Conservation (phyloP, 139 green algal genomes). For the Gonium pectorale region DNA sequence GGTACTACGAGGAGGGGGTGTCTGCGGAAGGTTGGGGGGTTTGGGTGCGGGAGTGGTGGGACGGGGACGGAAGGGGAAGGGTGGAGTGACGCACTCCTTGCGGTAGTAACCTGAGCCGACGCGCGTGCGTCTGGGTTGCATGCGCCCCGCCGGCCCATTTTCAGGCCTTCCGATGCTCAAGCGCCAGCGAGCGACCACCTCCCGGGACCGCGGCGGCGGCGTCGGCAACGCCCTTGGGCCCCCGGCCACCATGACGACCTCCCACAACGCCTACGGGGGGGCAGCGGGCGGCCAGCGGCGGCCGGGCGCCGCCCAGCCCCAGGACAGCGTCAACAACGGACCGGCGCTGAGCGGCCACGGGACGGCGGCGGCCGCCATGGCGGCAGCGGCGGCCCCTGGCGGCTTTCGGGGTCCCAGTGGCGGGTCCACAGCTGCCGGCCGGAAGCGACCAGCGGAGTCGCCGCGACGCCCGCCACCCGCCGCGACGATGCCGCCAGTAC, state of each 20-base stretch:
- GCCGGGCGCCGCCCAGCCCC: background rate
- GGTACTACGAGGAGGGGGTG: no score
- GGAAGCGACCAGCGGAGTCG: constrained; percentile 20
- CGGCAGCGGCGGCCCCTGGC: background rate
- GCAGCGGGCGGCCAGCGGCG: background rate
- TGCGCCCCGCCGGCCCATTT: no score
- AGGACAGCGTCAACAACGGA: constrained; percentile 25
- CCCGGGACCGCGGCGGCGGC: constrained; percentile 12
- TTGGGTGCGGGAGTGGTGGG: no score
- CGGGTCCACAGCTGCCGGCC: background rate
- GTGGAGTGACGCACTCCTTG: no score
- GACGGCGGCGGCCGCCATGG: background rate
- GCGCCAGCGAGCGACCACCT: constrained; percentile 23
- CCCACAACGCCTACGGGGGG: constrained; percentile 13
- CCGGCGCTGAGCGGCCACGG: constrained; percentile 4
- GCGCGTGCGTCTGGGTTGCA: no score
- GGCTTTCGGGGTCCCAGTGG: no score
- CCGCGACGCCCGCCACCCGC: background rate
- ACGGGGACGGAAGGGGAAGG: no score
- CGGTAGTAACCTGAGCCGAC: no score
- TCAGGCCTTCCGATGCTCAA: constrained; percentile 39
- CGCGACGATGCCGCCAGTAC: background rate
- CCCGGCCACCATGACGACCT: constrained; percentile 17
- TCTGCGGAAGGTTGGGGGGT: no score
- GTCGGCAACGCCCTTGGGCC: background rate